These are phyloP conservation scores for Blastobotrys indianensis DNA, from an alignment of 1,139 yeast genomes.

Conservation along the genomic window DNA sequence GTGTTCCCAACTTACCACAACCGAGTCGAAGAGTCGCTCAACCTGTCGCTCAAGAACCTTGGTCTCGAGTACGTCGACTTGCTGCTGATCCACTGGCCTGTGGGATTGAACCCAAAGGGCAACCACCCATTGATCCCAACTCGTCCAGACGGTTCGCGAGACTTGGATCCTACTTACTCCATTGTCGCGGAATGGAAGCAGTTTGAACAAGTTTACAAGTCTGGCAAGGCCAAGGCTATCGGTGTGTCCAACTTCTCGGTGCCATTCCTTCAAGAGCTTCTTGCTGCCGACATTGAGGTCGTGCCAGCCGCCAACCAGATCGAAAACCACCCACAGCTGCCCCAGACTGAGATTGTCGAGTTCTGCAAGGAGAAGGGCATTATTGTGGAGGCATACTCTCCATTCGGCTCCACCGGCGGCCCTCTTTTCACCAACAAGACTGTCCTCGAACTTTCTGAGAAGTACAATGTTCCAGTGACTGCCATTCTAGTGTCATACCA, in stretches of 20 bases:
- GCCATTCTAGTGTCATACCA: conserved; percentile 68
- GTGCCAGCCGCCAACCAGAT: conserved; percentile 70
- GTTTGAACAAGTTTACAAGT: conserved; percentile 53
- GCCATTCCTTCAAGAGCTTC: conserved; percentile 46
- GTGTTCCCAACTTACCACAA: conserved; percentile 66
- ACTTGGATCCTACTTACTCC: conserved; percentile 47
- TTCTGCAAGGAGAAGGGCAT: conserved; percentile 52
- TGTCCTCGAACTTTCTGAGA: conserved; percentile 43
- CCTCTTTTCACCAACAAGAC: conserved; percentile 48
- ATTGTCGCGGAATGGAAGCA: conserved; percentile 63
- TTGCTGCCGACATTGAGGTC: conserved; percentile 46
- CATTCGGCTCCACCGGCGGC: conserved; percentile 66
- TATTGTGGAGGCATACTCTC: conserved; percentile 68
- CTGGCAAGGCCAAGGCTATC: conserved; percentile 57
- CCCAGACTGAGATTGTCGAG: conserved; percentile 58
- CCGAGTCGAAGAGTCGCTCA: conserved; percentile 53
- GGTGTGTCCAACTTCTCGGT: conserved; percentile 77
- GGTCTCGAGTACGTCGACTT: conserved; percentile 78
- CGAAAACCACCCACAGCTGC: conserved; percentile 69
- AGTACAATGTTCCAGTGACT: conserved; percentile 52
- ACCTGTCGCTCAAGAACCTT: conserved; percentile 56
- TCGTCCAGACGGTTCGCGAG: conserved; percentile 42
- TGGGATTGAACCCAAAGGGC: conserved; percentile 43
- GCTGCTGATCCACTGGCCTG: conserved; percentile 86
- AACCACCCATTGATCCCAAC: conserved; percentile 39